phyloP scores from a whole-genome alignment of 306 rosid species.

The Calophaca sinica region DNA sequence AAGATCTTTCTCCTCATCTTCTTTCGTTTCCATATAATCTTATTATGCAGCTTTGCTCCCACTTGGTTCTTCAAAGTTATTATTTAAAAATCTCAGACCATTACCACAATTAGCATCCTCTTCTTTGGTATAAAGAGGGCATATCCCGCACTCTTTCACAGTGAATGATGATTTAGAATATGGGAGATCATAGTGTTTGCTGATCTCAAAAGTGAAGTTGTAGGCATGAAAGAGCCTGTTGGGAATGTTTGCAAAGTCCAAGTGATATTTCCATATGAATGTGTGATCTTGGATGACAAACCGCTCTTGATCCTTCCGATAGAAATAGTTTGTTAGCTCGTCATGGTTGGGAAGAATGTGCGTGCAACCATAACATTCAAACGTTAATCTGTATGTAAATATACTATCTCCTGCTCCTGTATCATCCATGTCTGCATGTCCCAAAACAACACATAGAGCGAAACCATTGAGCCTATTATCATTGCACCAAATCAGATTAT shows the following conservation, averaged over 20 bases:
- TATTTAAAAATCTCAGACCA: too few relatives aligned
- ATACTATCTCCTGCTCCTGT: too few relatives aligned
- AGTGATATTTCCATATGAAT: constrained; percentile 1
- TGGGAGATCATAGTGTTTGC: too few relatives aligned
- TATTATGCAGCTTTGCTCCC: neutral
- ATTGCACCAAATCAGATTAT: neutral
- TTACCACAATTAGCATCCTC: neutral
- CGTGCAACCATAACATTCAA: neutral
- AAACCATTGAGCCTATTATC: constrained; percentile 23
- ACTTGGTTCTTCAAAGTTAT: neutral
- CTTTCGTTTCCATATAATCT: neutral
- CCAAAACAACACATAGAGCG: neutral
- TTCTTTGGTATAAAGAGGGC: neutral
- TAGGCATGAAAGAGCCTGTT: neutral
- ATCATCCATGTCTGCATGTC: neutral
- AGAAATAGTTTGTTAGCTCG: neutral
- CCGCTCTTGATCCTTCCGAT: neutral
- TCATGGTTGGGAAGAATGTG: neutral
- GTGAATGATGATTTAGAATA: neutral
- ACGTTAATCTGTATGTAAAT: too few relatives aligned
- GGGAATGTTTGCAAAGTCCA: neutral
- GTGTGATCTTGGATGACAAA: neutral
- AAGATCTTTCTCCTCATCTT: neutral
- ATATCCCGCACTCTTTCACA: constrained; percentile 38
- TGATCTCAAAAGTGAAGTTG: constrained; percentile 21